These are phyloP conservation scores for Phytophthora idaei DNA, from an alignment of 352 stramenopile genomes.

Conservation along the genomic window DNA sequence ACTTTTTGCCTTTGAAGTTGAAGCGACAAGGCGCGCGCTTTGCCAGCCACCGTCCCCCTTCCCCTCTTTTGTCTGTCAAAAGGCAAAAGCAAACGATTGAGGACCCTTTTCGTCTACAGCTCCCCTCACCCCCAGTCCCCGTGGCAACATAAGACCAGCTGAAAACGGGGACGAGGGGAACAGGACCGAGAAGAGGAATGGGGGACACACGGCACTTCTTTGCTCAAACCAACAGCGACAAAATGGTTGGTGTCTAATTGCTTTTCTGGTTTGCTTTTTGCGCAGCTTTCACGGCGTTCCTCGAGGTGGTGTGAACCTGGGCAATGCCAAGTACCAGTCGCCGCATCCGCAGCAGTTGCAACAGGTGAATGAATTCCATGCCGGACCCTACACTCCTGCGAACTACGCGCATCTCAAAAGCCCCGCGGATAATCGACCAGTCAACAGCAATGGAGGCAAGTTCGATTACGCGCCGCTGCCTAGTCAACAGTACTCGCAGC, in stretches of 20 bases:
- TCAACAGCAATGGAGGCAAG: constrained; percentile 25
- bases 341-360: constrained; percentile 44
- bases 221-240: constrained; percentile 5
- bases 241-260: constrained; percentile 26
- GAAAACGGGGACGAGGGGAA: constrained; percentile 28
- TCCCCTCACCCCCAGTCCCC: constrained; percentile 24
- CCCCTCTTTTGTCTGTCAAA: constrained; percentile 10
- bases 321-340: constrained; percentile 31
- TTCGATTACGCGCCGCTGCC: constrained; percentile 29
- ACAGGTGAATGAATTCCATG: constrained; percentile 44
- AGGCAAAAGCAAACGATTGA: background rate
- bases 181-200: constrained; percentile 27
- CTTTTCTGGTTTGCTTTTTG: constrained; percentile 12
- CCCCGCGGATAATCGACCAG: constrained; percentile 23
- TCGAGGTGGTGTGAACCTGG: constrained; percentile 20
- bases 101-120: constrained; percentile 24
- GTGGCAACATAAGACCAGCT: constrained; percentile 31
- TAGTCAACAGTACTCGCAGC: constrained; percentile 36
- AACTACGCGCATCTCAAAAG: constrained; percentile 42
- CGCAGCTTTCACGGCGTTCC: constrained; percentile 39
- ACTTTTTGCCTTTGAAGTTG: constrained; percentile 33
- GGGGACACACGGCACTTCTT: constrained; percentile 32
- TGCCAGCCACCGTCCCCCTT: constrained; percentile 18
- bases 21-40: constrained; percentile 28
- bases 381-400: constrained; percentile 21